Percentiles rank a stretch among this genome's conserved stretches.
phyloP scores from a whole-genome alignment of 1,284 basidiomycete species.

The Ceratobasidium sp. region DNA sequence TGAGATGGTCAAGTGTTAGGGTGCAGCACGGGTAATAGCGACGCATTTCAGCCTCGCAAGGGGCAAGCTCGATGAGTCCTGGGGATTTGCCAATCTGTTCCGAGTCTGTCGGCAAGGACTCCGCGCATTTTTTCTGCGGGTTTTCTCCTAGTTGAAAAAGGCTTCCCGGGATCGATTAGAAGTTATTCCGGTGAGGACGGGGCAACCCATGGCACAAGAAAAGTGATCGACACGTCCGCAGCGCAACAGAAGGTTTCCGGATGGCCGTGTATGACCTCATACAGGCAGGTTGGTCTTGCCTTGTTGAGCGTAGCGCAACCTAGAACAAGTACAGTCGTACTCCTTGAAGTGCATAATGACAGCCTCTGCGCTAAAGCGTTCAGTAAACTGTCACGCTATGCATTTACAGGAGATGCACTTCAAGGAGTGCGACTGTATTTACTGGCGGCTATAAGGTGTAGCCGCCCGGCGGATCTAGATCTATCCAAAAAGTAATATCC shows the following conservation, averaged over 20 bases:
- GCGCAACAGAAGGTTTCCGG: no score
- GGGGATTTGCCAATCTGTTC: background rate
- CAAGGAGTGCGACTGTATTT: no score
- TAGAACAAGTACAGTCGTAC: no score
- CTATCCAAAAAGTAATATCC: background rate
- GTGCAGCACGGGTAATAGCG: background rate
- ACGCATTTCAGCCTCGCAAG: background rate
- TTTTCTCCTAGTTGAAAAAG: background rate
- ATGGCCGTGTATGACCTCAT: no score
- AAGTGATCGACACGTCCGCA: background rate
- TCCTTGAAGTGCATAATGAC: no score
- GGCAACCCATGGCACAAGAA: background rate
- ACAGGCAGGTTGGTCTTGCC: no score
- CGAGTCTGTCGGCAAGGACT: background rate
- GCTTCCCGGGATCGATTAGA: background rate
- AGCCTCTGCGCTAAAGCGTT: no score
- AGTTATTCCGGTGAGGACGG: background rate
- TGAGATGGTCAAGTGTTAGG: conserved; percentile 12
- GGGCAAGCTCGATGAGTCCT: background rate
- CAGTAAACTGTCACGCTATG: no score
- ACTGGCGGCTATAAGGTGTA: background rate
- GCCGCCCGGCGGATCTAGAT: background rate
- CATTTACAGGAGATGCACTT: no score
- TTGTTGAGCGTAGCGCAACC: no score
- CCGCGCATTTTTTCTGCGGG: background rate